Base-by-base conservation (phyloP, 257 asterid genomes). In the Orobanche coerulescens region DNA sequence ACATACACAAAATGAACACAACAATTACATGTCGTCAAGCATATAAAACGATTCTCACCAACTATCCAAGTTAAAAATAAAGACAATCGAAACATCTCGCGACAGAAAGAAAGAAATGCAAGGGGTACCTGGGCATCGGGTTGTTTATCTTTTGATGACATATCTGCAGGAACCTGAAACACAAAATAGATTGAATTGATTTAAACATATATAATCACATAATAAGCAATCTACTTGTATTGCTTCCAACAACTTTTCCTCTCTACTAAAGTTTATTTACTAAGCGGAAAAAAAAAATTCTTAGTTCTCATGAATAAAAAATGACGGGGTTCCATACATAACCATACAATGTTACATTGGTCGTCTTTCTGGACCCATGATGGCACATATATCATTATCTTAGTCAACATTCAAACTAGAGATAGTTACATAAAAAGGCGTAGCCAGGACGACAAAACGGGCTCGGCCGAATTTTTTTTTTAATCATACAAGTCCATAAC, bases 121-220 rank as follows among this genome's bases (percentile, higher is more conserved):
- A 15, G 48, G 47, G 49, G 23, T 79, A 86, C 95, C 95, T 74
- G 80, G 54, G 72, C 55, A 46, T 70, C 85, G 36, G 83, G 67
- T 48, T 76, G 80, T 54, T 70, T 77, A 63, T 75, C 83, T 61
- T 76, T 76, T n/a, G 85, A 72, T 43, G 95, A 76, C 59, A 87
- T 82, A 69, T 84, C 88, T 37, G 94, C 52, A 55, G 95, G 95
- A 69, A 84, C 90, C 95, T 87, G 85, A 58, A 61, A 4, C 42
- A 42, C 9, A 18, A 52, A 49, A 47, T 4, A 18, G 34, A 20
- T 22, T 37, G 39, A 9, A 36, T 24, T 18, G 25, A 14, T 37
- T 62, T 18, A 16, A 60, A 30, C 0, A 18, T 44, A 18, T 44
- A 58, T n/a, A 12, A 19, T 18, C 14, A 39, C n/a, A 57, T 9